Evolutionary conservation across 1,284 basidiomycete genomes (phyloP).

Genomic region (Schizopora paradoxa): DNA sequence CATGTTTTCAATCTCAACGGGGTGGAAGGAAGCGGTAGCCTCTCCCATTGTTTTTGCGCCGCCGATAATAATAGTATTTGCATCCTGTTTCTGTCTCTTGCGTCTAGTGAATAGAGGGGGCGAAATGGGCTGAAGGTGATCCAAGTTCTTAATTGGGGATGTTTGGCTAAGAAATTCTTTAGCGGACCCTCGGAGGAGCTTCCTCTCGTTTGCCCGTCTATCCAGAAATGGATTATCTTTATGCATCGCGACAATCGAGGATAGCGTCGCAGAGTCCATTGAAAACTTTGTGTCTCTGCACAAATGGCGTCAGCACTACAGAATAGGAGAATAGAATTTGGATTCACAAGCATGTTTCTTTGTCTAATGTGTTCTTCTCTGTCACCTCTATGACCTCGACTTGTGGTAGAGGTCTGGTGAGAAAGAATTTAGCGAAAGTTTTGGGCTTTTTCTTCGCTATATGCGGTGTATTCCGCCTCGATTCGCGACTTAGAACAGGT

Average conservation of each 20-base stretch:
- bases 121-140: conserved; percentile 6
- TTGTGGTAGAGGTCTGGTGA: no score
- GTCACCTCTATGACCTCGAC: no score
- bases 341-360: no score
- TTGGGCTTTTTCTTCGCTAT: no score
- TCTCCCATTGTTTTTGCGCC: neutral
- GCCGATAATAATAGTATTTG: neutral
- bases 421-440: no score
- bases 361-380: no score
- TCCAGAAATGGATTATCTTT: conserved; percentile 16
- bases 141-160: conserved; percentile 20
- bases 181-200: conserved; percentile 23
- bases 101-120: conserved; percentile 45
- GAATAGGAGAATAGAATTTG: no score
- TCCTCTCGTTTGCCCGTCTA: neutral
- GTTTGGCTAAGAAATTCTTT: conserved; percentile 26
- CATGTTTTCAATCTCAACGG: conserved; percentile 27
- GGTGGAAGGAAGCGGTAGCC: neutral
- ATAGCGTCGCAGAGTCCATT: conserved; percentile 27
- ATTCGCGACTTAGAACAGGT: no score
- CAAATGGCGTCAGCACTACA: neutral
- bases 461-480: no score
- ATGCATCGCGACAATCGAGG: conserved; percentile 20
- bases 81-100: conserved; percentile 19
- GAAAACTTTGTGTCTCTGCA: conserved; percentile 31